Conservation (phyloP, 495 filamentous ascomycete genomes). For the Trichoderma asperelloides region DNA sequence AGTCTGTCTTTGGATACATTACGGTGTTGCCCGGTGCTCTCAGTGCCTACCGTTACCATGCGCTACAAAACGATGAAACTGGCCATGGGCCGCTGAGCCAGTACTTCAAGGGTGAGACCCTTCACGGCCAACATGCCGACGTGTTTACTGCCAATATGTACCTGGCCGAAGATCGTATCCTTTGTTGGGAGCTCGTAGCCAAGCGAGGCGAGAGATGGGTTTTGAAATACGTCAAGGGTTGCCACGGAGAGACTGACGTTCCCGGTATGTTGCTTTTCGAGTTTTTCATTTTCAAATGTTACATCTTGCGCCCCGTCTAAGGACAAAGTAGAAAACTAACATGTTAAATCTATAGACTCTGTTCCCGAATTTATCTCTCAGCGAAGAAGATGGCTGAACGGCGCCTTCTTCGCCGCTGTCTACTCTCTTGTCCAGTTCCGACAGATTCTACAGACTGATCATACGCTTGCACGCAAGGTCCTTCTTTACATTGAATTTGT, state of each 20-base stretch:
- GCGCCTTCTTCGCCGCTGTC: constrained; percentile 96
- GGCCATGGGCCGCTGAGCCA: constrained; percentile 93
- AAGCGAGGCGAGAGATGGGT: constrained; percentile 95
- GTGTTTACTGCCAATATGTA: constrained; percentile 99
- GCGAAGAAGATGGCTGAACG: constrained; percentile 92
- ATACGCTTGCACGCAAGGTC: constrained; percentile 79
- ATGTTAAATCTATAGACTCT: constrained; percentile 36
- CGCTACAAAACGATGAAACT: constrained; percentile 91
- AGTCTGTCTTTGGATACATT: constrained; percentile 96
- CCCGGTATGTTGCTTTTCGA: constrained; percentile 54
- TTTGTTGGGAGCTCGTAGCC: constrained; percentile 98
- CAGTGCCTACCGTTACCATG: constrained; percentile 92
- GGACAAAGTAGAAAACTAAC: constrained; percentile 10
- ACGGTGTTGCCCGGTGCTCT: constrained; percentile 93
- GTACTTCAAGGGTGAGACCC: constrained; percentile 98
- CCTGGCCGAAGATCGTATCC: constrained; percentile 93
- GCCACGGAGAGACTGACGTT: constrained; percentile 94
- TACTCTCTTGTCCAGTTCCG: constrained; percentile 93
- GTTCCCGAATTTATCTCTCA: constrained; percentile 95
- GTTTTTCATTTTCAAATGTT: not conserved
- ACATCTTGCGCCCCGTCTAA: no score
- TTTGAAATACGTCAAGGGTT: constrained; percentile 91
- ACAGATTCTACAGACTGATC: constrained; percentile 92
- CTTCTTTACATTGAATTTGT: constrained; percentile 92
- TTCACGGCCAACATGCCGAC: constrained; percentile 94